A percentile compares a stretch with the other conserved stretches of the same genome.
phyloP scores from a whole-genome alignment of 73 alveolate species.

The Tetrahymena thermophila region DNA sequence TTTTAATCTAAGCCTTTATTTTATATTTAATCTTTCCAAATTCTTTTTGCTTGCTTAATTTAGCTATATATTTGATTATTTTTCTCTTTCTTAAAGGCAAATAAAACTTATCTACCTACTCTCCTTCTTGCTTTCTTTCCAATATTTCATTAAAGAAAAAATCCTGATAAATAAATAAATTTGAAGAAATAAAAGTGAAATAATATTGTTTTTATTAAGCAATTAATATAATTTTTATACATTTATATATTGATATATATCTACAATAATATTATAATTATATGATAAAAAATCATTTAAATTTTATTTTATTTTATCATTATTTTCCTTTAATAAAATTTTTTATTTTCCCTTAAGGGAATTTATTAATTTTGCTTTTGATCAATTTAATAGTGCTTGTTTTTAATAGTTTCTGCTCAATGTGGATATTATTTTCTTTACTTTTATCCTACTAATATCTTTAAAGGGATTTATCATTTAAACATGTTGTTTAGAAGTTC shows the following conservation, averaged over 20 bases:
- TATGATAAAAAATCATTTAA: no score
- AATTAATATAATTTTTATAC: not conserved
- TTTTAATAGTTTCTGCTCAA: not conserved
- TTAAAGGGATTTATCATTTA: no score
- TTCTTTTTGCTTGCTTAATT: not conserved
- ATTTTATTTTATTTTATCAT: no score
- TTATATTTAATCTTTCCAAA: not conserved
- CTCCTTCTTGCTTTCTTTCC: not conserved
- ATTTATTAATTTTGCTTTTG: no score
- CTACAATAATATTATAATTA: not conserved
- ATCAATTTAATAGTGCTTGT: no score
- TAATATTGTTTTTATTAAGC: not conserved
- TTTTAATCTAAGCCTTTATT: not conserved
- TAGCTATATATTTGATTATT: not conserved
- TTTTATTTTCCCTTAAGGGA: no score
- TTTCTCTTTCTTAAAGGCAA: not conserved
- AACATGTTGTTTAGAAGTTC: not conserved
- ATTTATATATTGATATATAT: no score
- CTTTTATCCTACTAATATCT: not conserved
- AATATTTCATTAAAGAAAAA: no score
- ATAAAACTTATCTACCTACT: not conserved
- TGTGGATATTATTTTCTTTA: not conserved
- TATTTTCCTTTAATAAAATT: no score
- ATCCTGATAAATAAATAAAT: no score
- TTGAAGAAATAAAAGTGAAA: no score